Evolutionary conservation across 2,329 filamentous ascomycete genomes (phyloP).

Genomic region (Xylaria sp.): DNA sequence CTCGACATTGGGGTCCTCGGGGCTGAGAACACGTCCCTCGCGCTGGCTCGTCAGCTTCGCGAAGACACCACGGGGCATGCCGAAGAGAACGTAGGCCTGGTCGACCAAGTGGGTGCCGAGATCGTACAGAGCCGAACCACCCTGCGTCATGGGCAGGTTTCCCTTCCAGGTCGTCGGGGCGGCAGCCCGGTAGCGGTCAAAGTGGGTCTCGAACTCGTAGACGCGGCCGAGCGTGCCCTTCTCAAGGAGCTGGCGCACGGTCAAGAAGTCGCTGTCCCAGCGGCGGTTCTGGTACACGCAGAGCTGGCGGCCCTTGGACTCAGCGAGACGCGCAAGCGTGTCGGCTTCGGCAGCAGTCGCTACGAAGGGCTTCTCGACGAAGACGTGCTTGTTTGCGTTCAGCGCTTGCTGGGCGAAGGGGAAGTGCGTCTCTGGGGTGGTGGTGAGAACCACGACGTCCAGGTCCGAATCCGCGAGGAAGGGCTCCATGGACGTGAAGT

Average conservation of each 20-base stretch:
- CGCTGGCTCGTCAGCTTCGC: constrained; percentile 65
- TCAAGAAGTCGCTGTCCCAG: constrained; percentile 73
- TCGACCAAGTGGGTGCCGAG: constrained; percentile 72
- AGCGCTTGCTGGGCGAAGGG: constrained; percentile 59
- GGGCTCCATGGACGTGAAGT: constrained; percentile 57
- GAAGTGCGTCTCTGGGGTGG: constrained; percentile 67
- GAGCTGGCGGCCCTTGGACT: constrained; percentile 46
- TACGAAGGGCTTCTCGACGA: constrained; percentile 80
- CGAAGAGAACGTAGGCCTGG: constrained; percentile 66
- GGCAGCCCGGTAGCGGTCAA: constrained; percentile 65
- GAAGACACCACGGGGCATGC: constrained; percentile 60
- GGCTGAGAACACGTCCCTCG: constrained; percentile 35
- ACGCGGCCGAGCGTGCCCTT: constrained; percentile 62
- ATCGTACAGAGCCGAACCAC: constrained; percentile 66
- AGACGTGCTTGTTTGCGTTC: constrained; percentile 67
- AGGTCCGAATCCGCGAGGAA: constrained; percentile 61
- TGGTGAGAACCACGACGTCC: constrained; percentile 66
- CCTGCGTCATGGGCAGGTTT: constrained; percentile 51
- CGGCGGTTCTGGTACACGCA: constrained; percentile 73
- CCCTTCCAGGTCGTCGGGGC: constrained; percentile 63
- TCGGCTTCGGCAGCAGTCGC: constrained; percentile 64
- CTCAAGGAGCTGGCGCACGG: constrained; percentile 57
- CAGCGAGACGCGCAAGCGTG: constrained; percentile 50
- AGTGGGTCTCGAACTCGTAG: constrained; percentile 73
- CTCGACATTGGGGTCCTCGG: constrained; percentile 39